These are phyloP conservation scores for Agrocybe pediades DNA, from an alignment of 768 basidiomycete genomes.

Conservation along the genomic window DNA sequence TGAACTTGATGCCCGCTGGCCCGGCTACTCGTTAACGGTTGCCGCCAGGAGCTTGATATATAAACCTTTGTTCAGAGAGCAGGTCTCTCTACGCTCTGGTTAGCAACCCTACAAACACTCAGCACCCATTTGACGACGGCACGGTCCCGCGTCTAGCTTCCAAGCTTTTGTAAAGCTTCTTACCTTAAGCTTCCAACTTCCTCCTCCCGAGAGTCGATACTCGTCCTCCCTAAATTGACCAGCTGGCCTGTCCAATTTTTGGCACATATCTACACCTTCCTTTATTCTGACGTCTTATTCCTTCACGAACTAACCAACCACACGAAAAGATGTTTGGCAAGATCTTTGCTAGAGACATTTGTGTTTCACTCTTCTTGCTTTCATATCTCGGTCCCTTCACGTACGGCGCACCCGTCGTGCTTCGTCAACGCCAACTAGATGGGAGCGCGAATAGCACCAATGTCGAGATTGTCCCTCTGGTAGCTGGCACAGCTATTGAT, in stretches of 20 bases:
- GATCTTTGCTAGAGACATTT: conserved; percentile 1
- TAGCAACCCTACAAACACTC: conserved; percentile 15
- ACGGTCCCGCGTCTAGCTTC: conserved; percentile 16
- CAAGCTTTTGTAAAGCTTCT: conserved; percentile 1
- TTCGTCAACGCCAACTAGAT: not conserved
- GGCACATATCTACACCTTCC: not conserved
- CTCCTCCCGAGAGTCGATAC: not conserved
- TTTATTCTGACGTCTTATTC: not conserved
- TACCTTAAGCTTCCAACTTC: not conserved
- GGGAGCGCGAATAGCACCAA: not conserved
- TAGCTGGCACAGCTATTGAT: conserved; percentile 10
- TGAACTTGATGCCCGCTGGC: not conserved
- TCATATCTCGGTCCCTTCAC: conserved; percentile 1
- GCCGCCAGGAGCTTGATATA: conserved; percentile 18
- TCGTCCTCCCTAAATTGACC: not conserved
- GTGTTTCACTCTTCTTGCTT: conserved; percentile 3
- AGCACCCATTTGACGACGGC: conserved; percentile 17
- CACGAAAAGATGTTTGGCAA: conserved; percentile 11
- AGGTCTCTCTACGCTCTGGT: conserved; percentile 15
- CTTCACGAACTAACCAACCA: not conserved
- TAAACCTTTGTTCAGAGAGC: not conserved
- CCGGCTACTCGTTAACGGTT: conserved; percentile 7
- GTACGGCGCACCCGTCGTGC: conserved; percentile 5
- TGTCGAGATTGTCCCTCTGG: conserved; percentile 13
- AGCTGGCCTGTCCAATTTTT: not conserved